Evolutionary conservation across 352 stramenopile species (phyloP).

Genomic region (Pythium vanterpoolii): DNA sequence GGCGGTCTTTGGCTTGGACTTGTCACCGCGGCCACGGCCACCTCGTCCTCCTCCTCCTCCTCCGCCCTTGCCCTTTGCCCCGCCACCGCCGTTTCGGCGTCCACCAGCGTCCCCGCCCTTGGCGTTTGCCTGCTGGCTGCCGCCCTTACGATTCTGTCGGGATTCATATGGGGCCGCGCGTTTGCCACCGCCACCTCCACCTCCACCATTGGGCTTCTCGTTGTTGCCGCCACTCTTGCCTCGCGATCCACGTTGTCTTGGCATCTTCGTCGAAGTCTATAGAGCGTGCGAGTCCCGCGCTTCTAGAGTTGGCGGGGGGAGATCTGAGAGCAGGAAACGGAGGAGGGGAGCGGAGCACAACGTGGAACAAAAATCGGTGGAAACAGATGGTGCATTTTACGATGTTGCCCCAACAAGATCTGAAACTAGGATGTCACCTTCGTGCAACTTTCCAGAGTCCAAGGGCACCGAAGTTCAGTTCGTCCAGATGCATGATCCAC

Average conservation of each 20-base stretch:
- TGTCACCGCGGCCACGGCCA: slow-evolving; percentile 32
- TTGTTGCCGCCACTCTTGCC: slow-evolving; percentile 17
- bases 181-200: slow-evolving; percentile 15
- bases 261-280: slow-evolving; percentile 9
- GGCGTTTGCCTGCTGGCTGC: slow-evolving; percentile 5
- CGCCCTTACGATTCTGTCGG: slow-evolving; percentile 18
- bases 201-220: slow-evolving; percentile 15
- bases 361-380: slow-evolving; percentile 13
- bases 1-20: slow-evolving; percentile 69
- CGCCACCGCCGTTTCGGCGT: slow-evolving; percentile 22
- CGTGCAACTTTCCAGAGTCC: background rate
- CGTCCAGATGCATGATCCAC: too few species aligned
- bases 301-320: slow-evolving; percentile 6
- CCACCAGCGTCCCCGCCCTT: slow-evolving; percentile 10
- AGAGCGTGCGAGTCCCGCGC: background rate
- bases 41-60: slow-evolving; percentile 25
- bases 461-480: too few species aligned
- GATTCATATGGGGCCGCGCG: slow-evolving; percentile 22
- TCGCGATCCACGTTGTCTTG: slow-evolving; percentile 19
- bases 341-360: slow-evolving; percentile 3
- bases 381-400: background rate
- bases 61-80: slow-evolving; percentile 23
- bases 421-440: slow-evolving; percentile 10
- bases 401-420: slow-evolving; percentile 16
- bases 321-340: background rate